Evolutionary conservation across 2,329 filamentous ascomycete species (phyloP), one percentile per base, ranked within the genome.

Genomic region (Venturia aucupariae): DNA sequence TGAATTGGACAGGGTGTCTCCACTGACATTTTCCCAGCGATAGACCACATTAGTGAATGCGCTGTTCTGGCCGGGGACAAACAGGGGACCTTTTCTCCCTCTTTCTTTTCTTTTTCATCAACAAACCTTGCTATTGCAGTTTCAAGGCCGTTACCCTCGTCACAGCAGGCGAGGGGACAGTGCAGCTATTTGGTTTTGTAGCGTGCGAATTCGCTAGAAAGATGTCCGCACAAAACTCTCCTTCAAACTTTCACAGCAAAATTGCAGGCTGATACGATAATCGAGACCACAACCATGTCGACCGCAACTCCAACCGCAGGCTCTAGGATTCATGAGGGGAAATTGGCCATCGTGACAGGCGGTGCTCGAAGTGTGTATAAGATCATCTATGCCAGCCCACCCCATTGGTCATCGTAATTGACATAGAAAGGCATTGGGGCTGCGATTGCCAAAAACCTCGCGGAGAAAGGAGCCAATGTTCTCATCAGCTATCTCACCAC

Each of bases 401-500:
- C 41, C 15, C 13, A 61, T 61, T 61, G 35, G 51, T 38, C 32
- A 48, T 42, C 30, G 64, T 70, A 44, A 65, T 42, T 64, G 27
- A 55, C 51, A 55, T 35, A 55, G 4, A 17, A 67, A 91, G 90
- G 90, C 68, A 93, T 94, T 70, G 90, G 90, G 54, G 83, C 82
- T 22, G 82, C 82, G 32, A 82, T 85, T 59, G 86, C 87, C 60
- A 81, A 84, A 64, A 91, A 87, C 67, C 81, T 93, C 19, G 88
- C 88, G 64, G 80, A 80, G 68, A 90, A 91, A 75, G 89, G 89
- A 70, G 83, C 81, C 76, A 83, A 84, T 60, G 75, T 92, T 5
- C 78, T 90, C 51, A 79, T 92, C 65, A 88, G 88, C 77, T 91
- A 88, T 78, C 89, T 87, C 5, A 87, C 85, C 44, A 79, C 84